phyloP scores from a whole-genome alignment of 2,329 filamentous ascomycete genomes.

The Elsinoe australis region DNA sequence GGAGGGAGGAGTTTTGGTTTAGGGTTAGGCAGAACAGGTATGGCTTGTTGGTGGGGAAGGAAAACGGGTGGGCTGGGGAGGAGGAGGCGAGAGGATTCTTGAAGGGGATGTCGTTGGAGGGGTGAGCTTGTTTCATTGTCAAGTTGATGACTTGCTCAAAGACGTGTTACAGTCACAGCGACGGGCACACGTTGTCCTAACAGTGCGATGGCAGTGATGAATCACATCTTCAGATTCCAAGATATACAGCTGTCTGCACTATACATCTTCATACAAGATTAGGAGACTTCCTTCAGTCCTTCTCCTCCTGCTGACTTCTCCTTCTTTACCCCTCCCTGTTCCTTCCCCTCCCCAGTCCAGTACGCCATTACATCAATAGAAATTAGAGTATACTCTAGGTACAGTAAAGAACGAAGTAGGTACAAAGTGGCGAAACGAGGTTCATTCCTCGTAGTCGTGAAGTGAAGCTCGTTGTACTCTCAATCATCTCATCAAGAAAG shows the following conservation, averaged over 20 bases:
- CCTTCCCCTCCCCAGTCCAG: neutral
- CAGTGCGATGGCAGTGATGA: neutral
- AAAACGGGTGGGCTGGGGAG: constrained; percentile 57
- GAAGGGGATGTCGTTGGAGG: constrained; percentile 15
- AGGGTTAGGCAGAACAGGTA: constrained; percentile 57
- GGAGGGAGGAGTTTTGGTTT: constrained; percentile 78
- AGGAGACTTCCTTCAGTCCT: neutral
- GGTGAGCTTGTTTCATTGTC: neutral
- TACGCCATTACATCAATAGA: constrained; percentile 12
- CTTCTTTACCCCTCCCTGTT: neutral
- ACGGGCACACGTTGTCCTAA: no score
- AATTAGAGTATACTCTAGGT: neutral
- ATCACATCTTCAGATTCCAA: constrained; percentile 4
- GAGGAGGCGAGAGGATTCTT: constrained; percentile 54
- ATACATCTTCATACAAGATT: constrained; percentile 6
- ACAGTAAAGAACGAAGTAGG: no score
- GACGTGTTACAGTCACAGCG: no score
- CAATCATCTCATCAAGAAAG: constrained; percentile 1
- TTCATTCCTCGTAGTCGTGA: no score
- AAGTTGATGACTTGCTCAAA: no score
- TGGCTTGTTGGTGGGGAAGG: constrained; percentile 63
- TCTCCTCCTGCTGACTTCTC: neutral
- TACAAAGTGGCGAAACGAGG: neutral
- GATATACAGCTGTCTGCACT: constrained; percentile 10
- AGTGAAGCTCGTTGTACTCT: no score